These are phyloP conservation scores for Alternaria angustiovoidea DNA, from an alignment of 2,329 filamentous ascomycete species.

Conservation along the genomic window DNA sequence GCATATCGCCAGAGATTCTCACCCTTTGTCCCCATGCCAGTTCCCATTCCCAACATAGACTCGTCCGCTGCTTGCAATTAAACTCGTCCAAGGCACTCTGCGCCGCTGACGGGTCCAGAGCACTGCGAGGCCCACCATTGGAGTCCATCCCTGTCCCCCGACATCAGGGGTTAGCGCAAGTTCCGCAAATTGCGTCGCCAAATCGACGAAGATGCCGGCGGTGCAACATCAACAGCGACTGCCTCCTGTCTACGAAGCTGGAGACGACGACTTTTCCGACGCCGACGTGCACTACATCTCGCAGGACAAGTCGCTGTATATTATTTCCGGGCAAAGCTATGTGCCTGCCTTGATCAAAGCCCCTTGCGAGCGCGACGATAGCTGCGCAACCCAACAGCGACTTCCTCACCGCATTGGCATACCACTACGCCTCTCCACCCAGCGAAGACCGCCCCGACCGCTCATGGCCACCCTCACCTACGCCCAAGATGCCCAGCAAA, in stretches of 20 bases:
- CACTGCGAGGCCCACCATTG: constrained; percentile 26
- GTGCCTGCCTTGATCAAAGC: constrained; percentile 42
- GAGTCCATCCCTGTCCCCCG: constrained; percentile 15
- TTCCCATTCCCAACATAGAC: constrained; percentile 1
- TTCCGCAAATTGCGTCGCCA: constrained; percentile 42
- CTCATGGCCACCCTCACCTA: constrained; percentile 50
- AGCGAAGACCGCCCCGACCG: constrained; percentile 39
- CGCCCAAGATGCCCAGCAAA: constrained; percentile 33
- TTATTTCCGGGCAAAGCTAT: constrained; percentile 49
- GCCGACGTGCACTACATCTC: constrained; percentile 32
- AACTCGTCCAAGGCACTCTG: constrained; percentile 4
- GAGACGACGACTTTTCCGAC: constrained; percentile 13
- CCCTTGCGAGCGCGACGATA: constrained; percentile 36
- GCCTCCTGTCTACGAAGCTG: constrained; percentile 20
- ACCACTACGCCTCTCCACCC: constrained; percentile 21
- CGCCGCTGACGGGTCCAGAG: constrained; percentile 23
- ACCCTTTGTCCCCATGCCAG: background rate
- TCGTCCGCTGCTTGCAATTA: constrained; percentile 4
- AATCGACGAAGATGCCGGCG: constrained; percentile 36
- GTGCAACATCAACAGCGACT: constrained; percentile 32
- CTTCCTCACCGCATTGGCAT: constrained; percentile 36
- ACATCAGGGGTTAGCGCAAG: constrained; percentile 20
- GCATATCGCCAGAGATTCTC: background rate
- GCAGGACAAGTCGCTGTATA: constrained; percentile 38
- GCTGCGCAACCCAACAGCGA: constrained; percentile 27